Base-by-base conservation (phyloP, 2,329 filamentous ascomycete species). In the Fusarium mexicanum region DNA sequence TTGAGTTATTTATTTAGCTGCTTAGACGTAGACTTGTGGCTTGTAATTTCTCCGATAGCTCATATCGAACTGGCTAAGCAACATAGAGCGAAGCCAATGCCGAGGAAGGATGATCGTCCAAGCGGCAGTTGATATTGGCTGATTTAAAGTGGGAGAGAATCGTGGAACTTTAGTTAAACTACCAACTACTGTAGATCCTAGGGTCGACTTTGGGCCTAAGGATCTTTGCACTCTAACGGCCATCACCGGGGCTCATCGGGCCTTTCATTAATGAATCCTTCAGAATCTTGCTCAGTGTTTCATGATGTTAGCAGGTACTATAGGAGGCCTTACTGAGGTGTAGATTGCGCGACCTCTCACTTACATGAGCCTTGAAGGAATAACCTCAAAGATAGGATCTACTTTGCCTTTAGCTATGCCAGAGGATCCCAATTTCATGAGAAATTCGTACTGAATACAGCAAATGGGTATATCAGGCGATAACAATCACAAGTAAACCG, bases 381-480 rank as follows among this genome's bases (percentile, higher is more conserved):
- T 8, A 7, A 14, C 6, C 16, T 20, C 5, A 26, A 16, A 1
- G 12, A 20, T 8, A 10, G 7, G 48, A 20, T 20, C 47, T 50
- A 8, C 1, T 18, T n/a, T 12, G 6, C 26, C 17, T 33, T 18
- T 8, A n/a, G 11, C 8, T 6, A 31, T 50, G 8, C 9, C 11
- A n/a, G 1, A 5, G 2, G n/a, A 6, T 9, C 4, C 0, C 20
- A 8, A 1, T 8, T 6, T 12, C 4, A 9, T 6, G 14, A n/a
- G 2, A 3, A 18, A 18, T 20, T 24, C 0, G 11, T n/a, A 8
- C 17, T 5, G 17, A 14, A 3, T 20, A 12, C 1, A 51, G 8
- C 16, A 14, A 9, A 17, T 24, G 6, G 14, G 1, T n/a, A 13
- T 24, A 8, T 2, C 11, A 35, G 22, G 31, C 12, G 2, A 24